Evolutionary conservation across 2,329 filamentous ascomycete species (phyloP), one percentile per base, ranked within the genome.

Genomic region (Nigrospora sphaerica): DNA sequence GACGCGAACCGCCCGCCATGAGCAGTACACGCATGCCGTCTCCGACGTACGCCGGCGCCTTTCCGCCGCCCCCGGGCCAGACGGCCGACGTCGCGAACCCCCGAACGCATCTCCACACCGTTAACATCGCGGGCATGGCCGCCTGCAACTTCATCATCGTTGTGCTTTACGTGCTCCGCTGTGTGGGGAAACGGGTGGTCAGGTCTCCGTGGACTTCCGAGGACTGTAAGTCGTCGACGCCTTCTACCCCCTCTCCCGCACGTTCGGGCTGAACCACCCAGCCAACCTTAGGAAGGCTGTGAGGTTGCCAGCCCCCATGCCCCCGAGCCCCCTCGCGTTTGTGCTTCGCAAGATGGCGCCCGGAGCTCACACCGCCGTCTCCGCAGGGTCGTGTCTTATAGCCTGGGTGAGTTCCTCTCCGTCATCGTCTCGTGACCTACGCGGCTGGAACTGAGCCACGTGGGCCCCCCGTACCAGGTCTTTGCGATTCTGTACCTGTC

Each of bases 21-120:
- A 28, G 5, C 23, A 28, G 23, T 9, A 28, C 23, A 10, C 23
- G 6, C 23, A 28, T 9, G 23, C 23, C 23, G 7, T 28, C 23
- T 10, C 23, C 23, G 23, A 28, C 23, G 7, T 28, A 28, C 23
- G 10, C 2, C 7, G 54, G 53, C 28, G 49, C 49, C 7, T 43
- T 52, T 10, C 53, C 55, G 16, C 53, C 57, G 4, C 57, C 56
- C 31, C 53, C 54, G 32, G 55, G 56, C 34, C 49, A 53, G 16
- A 50, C 41, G 6, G 52, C 53, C 13, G 45, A 56, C 49, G 53
- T 58, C 39, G 46, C 53, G 3, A 32, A 55, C 32, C 57, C 54
- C 17, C 31, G 42, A 16, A 51, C 52, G 34, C 48, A 45, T 3
- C 43, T 48, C 2, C 47, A 49, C 49, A 43, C 42, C 34, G 16